Conservation (phyloP, 176 grass and related monocot species). For the Ananas comosus region DNA sequence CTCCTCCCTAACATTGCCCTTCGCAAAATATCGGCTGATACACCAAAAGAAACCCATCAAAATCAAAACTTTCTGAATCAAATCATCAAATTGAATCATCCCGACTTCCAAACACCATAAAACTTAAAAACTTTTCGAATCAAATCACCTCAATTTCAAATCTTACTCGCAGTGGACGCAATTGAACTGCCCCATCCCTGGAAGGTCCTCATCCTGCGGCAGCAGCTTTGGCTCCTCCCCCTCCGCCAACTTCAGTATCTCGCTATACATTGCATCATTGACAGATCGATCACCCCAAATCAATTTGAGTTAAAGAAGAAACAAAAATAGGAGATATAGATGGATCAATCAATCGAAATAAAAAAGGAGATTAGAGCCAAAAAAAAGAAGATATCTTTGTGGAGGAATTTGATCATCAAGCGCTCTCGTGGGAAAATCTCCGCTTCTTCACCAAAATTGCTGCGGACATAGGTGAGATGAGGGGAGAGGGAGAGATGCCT, state of each 20-base stretch:
- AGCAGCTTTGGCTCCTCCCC: slow-evolving; percentile 28
- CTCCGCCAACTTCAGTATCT: slow-evolving; percentile 77
- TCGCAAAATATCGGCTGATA: slow-evolving; percentile 81
- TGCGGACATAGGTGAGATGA: no score
- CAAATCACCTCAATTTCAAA: neutral
- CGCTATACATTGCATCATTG: slow-evolving; percentile 69
- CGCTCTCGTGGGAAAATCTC: slow-evolving; percentile 64
- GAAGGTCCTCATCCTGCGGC: slow-evolving; percentile 71
- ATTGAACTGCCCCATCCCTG: slow-evolving; percentile 93
- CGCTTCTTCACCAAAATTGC: slow-evolving; percentile 62
- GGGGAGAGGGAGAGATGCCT: no score
- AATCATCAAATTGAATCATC: neutral
- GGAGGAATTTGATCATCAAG: slow-evolving; percentile 68
- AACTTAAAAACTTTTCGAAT: neutral
- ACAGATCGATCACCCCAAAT: slow-evolving; percentile 13
- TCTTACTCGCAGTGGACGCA: slow-evolving; percentile 92
- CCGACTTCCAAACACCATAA: neutral
- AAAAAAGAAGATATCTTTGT: slow-evolving; percentile 50
- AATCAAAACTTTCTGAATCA: slow-evolving; percentile 1
- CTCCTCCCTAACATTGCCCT: slow-evolving; percentile 44
- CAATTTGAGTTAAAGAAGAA: neutral
- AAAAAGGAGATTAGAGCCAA: neutral
- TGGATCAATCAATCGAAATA: neutral
- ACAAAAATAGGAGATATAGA: neutral
- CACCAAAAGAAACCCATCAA: slow-evolving; percentile 1